Base-by-base conservation (phyloP, 495 filamentous ascomycete species). In the Cercophora scortea region DNA sequence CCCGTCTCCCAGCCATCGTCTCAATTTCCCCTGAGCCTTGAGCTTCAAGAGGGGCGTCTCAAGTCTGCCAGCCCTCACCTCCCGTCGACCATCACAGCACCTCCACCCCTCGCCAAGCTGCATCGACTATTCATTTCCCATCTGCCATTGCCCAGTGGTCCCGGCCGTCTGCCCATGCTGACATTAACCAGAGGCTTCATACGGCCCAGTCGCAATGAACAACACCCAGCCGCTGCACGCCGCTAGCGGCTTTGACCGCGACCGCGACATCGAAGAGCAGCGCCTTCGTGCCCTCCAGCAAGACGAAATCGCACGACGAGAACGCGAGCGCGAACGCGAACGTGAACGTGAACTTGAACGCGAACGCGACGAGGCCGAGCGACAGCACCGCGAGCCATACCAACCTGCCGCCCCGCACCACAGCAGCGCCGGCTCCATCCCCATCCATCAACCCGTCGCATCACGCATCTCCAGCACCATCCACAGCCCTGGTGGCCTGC, bases 361-460 rank as follows among this genome's bases (percentile, higher is more conserved):
- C 33, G 69, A 73, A 13, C 80, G 84, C 55, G 86, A 91, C 59
- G 79, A 82, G 44, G 79, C 79, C 50, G 84, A 90, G 64, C 82
- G 83, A 51, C 83, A 85, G 51, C 73, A 80, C 39, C 75, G 82
- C 56, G 81, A 88, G 40, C 80, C 85, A 36, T 79, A 80, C 49
- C 76, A 73, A 45, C 66, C 70, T 25, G 71, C 71, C 39, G 71
- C 76, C 42, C 82, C 87, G 12, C 88, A 90, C 54, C 88, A 94
- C 64, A 90, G 86, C 66, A 89, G 88, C 57, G 82, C 87, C 11
- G 87, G 84, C 35, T 86, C 89, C 0, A 85, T 95, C 46, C 88
- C 88, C 32, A 80, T 96, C 59, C 90, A 96, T 63, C 90, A 96
- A 62, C 90, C 90, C 3, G 88, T 95, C 45, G 90, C 90, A 42